phyloP scores from a whole-genome alignment of 2,329 filamentous ascomycete species.

The Fusarium pseudonygamai region DNA sequence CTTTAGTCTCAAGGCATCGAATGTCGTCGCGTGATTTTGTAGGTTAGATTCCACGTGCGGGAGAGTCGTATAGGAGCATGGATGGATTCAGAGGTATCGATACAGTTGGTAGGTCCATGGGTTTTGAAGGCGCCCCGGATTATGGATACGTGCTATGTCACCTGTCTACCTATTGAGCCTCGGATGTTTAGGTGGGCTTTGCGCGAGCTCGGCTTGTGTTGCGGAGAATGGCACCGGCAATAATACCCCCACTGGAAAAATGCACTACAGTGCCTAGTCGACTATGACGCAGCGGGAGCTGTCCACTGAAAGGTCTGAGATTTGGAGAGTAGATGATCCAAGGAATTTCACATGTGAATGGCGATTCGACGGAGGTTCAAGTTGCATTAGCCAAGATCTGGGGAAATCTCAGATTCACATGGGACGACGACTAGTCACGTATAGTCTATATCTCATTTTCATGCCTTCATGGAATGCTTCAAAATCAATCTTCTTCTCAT shows the following conservation, averaged over 20 bases:
- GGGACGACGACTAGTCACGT: not conserved
- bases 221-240: constrained; percentile 28
- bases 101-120: constrained; percentile 19
- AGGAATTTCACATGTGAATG: constrained; percentile 34
- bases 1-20: constrained; percentile 23
- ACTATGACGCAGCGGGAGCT: constrained; percentile 33
- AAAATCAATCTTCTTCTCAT: not conserved
- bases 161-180: constrained; percentile 32
- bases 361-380: constrained; percentile 8
- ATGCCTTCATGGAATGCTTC: not conserved
- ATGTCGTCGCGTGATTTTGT: constrained; percentile 18
- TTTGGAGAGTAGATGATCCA: constrained; percentile 9
- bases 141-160: constrained; percentile 23
- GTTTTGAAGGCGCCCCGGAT: constrained; percentile 19
- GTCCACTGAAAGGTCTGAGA: constrained; percentile 8
- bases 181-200: constrained; percentile 29
- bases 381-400: constrained; percentile 28
- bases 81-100: constrained; percentile 7
- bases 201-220: constrained; percentile 33
- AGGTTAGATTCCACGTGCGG: constrained; percentile 2
- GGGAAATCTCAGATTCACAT: constrained; percentile 30
- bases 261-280: constrained; percentile 4
- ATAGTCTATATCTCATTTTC: constrained; percentile 2
- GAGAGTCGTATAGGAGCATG: constrained; percentile 8
- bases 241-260: constrained; percentile 5